These are phyloP conservation scores for Saturnispora ahearnii DNA, from an alignment of 805 yeast genomes.

Conservation along the genomic window DNA sequence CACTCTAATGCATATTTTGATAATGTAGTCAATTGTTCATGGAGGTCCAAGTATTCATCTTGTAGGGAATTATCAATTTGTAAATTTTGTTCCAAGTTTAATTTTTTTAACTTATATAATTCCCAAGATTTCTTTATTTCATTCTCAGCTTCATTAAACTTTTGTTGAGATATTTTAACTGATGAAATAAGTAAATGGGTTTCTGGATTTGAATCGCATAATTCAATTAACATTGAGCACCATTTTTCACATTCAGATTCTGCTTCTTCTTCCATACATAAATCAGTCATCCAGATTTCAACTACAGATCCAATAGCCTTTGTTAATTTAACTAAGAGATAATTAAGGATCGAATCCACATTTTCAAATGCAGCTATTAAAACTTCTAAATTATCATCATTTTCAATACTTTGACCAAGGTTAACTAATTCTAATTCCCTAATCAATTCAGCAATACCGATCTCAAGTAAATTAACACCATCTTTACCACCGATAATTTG, in stretches of 20 bases:
- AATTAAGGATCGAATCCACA: conserved; percentile 24
- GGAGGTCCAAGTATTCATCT: conserved; percentile 50
- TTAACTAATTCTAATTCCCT: conserved; percentile 23
- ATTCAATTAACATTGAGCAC: conserved; percentile 52
- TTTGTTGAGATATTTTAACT: conserved; percentile 80
- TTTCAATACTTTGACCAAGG: conserved; percentile 1
- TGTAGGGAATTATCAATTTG: conserved; percentile 25
- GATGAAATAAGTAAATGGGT: conserved; percentile 77
- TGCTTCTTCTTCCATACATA: conserved; percentile 90
- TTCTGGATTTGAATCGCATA: conserved; percentile 62
- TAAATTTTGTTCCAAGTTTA: conserved; percentile 30
- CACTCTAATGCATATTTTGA: conserved; percentile 72
- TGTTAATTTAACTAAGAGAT: conserved; percentile 49
- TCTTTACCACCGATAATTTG: conserved; percentile 79
- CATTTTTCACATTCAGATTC: conserved; percentile 70
- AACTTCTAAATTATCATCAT: conserved; percentile 19
- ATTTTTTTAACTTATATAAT: conserved; percentile 47
- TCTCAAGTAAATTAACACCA: conserved; percentile 54
- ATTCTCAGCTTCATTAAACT: conserved; percentile 58
- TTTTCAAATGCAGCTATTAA: conserved; percentile 23
- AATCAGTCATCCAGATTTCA: conserved; percentile 96
- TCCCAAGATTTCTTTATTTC: conserved; percentile 69
- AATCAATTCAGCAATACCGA: conserved; percentile 51
- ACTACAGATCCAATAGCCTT: conserved; percentile 78
- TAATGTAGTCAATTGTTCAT: conserved; percentile 66